phyloP scores from a whole-genome alignment of 2,329 filamentous ascomycete genomes.

The Zarea fungicola region DNA sequence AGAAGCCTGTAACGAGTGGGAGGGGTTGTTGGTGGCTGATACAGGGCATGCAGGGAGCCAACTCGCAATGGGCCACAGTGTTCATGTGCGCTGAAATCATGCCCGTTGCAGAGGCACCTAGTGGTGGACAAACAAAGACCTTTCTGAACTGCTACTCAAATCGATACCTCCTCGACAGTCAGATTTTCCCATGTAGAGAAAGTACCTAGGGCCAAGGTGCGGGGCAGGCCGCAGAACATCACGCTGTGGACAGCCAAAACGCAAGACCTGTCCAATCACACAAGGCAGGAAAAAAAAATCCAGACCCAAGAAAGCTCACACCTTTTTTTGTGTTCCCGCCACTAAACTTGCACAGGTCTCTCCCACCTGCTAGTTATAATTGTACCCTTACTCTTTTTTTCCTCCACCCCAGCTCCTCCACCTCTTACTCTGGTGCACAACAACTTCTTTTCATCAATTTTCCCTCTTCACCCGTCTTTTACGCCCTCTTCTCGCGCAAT shows the following conservation, averaged over 20 bases:
- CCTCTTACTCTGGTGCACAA: slow-evolving; percentile 14
- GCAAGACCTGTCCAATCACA: slow-evolving; percentile 30
- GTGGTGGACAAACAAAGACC: too few relatives aligned
- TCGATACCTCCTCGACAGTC: too few relatives aligned
- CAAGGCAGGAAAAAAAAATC: slow-evolving; percentile 33
- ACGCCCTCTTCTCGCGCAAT: slow-evolving; percentile 34
- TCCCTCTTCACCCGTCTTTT: slow-evolving; percentile 21
- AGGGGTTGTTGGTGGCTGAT: too few relatives aligned
- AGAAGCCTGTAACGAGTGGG: too few relatives aligned
- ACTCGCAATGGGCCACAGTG: background rate
- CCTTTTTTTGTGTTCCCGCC: slow-evolving; percentile 30
- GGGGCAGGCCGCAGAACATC: slow-evolving; percentile 1
- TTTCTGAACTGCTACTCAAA: background rate
- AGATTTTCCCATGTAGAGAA: background rate
- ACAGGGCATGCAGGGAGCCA: background rate
- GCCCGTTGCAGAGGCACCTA: too few relatives aligned
- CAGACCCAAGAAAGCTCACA: slow-evolving; percentile 27
- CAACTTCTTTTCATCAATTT: slow-evolving; percentile 16
- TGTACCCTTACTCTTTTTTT: slow-evolving; percentile 22
- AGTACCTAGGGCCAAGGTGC: background rate
- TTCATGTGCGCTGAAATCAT: background rate
- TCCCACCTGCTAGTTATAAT: slow-evolving; percentile 9
- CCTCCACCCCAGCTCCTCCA: slow-evolving; percentile 23
- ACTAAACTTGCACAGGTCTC: slow-evolving; percentile 14
- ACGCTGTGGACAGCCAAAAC: background rate